Percentiles rank a stretch among this genome's conserved stretches.
These are phyloP conservation scores for Solanum pimpinellifolium DNA, from an alignment of 257 asterid species.

Conservation along the genomic window DNA sequence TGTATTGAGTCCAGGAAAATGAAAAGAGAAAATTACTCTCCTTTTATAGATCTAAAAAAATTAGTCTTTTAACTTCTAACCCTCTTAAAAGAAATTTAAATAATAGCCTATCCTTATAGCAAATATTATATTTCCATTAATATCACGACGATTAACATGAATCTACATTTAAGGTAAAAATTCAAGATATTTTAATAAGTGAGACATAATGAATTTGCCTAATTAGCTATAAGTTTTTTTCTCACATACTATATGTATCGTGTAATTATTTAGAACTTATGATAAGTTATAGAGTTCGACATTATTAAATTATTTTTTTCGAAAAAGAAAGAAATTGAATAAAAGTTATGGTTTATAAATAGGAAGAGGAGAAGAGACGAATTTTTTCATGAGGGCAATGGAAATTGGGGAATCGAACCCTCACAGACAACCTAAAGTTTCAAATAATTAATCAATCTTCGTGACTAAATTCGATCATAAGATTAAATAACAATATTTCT, in stretches of 20 bases:
- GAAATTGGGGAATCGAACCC: too few relatives aligned
- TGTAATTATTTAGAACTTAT: background rate
- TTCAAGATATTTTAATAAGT: background rate
- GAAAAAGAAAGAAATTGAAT: background rate
- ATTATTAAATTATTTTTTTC: rapidly evolving
- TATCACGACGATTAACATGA: too few relatives aligned
- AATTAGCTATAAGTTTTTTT: background rate
- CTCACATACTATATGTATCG: background rate
- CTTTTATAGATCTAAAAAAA: background rate
- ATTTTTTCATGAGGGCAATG: background rate
- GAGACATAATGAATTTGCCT: background rate
- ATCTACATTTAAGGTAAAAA: background rate
- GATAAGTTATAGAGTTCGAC: too few relatives aligned
- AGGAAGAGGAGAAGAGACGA: background rate
- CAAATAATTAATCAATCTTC: too few relatives aligned
- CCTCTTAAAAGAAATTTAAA: background rate
- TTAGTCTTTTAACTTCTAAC: background rate
- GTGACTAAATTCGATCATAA: background rate
- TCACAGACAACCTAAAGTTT: background rate
- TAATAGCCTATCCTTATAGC: background rate
- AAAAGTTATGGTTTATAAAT: too few relatives aligned
- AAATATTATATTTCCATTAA: background rate
- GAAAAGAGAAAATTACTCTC: background rate
- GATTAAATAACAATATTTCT: background rate
- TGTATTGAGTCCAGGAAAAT: background rate